Conservation (phyloP, 129 eudicot genomes). For the Flaveria trinervia region DNA sequence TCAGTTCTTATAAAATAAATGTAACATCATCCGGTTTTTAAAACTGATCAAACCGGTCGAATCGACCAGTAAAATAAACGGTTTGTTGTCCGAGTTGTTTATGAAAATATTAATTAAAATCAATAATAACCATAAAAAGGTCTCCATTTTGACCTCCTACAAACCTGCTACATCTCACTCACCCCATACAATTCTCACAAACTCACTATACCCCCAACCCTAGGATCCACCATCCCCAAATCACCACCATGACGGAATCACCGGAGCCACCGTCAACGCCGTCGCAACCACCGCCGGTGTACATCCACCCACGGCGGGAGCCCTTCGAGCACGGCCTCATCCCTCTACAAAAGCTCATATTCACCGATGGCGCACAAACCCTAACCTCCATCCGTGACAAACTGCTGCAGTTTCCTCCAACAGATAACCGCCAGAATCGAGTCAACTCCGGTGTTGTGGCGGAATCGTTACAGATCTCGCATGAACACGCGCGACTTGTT, state of each 20-base stretch:
- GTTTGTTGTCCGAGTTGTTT: no score
- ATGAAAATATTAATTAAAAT: no score
- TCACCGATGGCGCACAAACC: constrained; percentile 77
- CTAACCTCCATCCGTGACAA: constrained; percentile 60
- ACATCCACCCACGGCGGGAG: constrained; percentile 82
- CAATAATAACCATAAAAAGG: constrained; percentile 19
- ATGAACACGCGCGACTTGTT: constrained; percentile 69
- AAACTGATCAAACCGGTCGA: no score
- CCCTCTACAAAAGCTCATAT: constrained; percentile 90
- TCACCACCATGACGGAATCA: constrained; percentile 32
- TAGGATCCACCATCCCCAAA: constrained; percentile 18
- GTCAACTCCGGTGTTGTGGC: constrained; percentile 48
- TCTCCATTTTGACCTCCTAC: constrained; percentile 24
- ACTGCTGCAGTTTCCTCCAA: constrained; percentile 54
- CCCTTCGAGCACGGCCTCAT: constrained; percentile 94
- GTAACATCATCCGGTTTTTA: no score
- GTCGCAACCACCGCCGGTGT: constrained; percentile 27
- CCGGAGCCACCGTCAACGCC: constrained; percentile 43
- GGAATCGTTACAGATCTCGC: constrained; percentile 60
- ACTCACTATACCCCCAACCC: constrained; percentile 15
- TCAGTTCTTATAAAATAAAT: no score
- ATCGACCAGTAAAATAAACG: no score
- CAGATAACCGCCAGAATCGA: constrained; percentile 29
- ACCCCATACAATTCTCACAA: constrained; percentile 3
- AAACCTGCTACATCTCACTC: constrained; percentile 12